These are phyloP conservation scores for Yueomyces sinensis DNA, from an alignment of 805 yeast species.

Conservation along the genomic window DNA sequence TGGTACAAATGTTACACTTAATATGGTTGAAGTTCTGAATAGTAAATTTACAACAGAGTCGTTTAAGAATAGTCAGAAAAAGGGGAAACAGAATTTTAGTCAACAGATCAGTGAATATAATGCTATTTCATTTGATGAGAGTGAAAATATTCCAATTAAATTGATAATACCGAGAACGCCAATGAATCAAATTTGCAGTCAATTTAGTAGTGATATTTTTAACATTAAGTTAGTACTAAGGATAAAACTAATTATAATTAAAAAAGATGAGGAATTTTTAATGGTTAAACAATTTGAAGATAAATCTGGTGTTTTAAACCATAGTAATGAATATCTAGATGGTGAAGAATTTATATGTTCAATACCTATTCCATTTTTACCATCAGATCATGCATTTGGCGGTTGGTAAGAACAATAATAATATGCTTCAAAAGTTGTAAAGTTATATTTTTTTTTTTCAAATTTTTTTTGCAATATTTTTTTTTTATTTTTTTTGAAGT, in stretches of 20 bases:
- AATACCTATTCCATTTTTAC: slow-evolving; percentile 33
- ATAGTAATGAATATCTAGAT: slow-evolving; percentile 23
- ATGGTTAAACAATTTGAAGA: slow-evolving; percentile 20
- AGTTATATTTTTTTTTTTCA: too few species aligned
- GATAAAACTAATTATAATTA: slow-evolving; percentile 25
- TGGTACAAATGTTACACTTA: slow-evolving; percentile 25
- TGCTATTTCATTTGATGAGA: slow-evolving; percentile 20
- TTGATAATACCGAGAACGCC: slow-evolving; percentile 24
- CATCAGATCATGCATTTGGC: slow-evolving; percentile 34
- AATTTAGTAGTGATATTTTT: slow-evolving; percentile 29
- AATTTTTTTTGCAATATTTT: too few species aligned
- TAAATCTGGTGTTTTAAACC: slow-evolving; percentile 23
- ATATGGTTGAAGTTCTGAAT: slow-evolving; percentile 25
- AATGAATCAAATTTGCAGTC: slow-evolving; percentile 23
- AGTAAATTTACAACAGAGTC: slow-evolving; percentile 16
- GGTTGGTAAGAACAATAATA: slow-evolving; percentile 30
- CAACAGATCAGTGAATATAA: slow-evolving; percentile 12
- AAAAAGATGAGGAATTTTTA: slow-evolving; percentile 7
- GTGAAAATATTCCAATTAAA: slow-evolving; percentile 16
- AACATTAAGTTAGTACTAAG: slow-evolving; percentile 27
- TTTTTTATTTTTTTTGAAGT: too few species aligned
- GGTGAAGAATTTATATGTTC: slow-evolving; percentile 31
- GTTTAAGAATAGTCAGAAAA: slow-evolving; percentile 5
- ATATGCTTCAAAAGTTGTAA: too few species aligned
- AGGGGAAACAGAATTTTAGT: slow-evolving; percentile 10